Base-by-base conservation (phyloP, 2,329 filamentous ascomycete genomes). In the Neospermospora avenae region DNA sequence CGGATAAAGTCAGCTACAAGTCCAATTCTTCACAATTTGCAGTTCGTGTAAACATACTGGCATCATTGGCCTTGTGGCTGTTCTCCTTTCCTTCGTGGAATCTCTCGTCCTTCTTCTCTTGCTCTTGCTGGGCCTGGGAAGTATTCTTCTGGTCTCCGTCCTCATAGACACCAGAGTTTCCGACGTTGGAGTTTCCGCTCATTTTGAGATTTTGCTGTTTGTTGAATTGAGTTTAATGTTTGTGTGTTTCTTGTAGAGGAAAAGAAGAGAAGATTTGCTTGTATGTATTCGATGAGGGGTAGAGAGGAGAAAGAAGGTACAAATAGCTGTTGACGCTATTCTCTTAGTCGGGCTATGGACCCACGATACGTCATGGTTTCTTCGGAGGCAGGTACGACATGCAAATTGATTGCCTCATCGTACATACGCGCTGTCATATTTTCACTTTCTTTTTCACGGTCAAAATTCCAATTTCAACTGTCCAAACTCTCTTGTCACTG, bases 21-120 rank as follows among this genome's bases (percentile, higher is more conserved):
- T 5, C 20, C 39, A 42, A 18, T 7, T 5, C 11, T 5, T 6
- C 6, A 6, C 6, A 31, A n/a, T 7, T 5, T 4, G 39, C 18
- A n/a, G 4, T 18, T 2, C 6, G n/a, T 10, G n/a, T 24, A 13
- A 16, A 14, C 81, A 63, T 81, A 92, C 89, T 93, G 53, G 90
- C 84, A 73, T 95, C 89, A 58, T 82, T 81, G 64, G 81, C 78
- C 63, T 80, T 74, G 75, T 96, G 90, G 55, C 87, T 87, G 73
- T 89, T 79, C 60, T 81, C 74, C 73, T 87, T 80, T 68, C 91
- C 90, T 77, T 93, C 88, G 63, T 92, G 78, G 77, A 84, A 95
- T 62, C 85, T 81, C 55, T 83, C 77, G 20, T 80, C 77, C 24
- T 80, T 75, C 44, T 80, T 76, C 69, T 84, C 78, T 48, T 71